phyloP scores from a whole-genome alignment of 176 grass and related monocot genomes.

The Secale cereale region DNA sequence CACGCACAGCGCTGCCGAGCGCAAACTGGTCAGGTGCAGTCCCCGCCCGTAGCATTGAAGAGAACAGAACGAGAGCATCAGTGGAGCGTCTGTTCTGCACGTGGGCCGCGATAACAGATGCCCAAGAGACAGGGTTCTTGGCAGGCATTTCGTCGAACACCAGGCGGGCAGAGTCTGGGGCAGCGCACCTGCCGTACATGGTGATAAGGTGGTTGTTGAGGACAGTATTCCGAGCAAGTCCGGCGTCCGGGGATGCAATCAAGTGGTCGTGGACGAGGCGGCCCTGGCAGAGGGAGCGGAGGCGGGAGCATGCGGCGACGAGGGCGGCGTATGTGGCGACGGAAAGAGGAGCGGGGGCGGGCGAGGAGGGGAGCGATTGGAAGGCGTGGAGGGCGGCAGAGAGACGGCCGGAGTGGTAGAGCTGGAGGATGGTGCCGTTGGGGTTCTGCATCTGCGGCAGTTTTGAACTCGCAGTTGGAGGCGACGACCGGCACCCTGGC shows the following conservation, averaged over 20 bases:
- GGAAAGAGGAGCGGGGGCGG: slow-evolving; percentile 15
- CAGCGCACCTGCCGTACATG: slow-evolving; percentile 49
- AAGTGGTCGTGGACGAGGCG: slow-evolving; percentile 43
- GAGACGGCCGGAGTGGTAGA: slow-evolving; percentile 40
- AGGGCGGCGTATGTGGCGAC: slow-evolving; percentile 43
- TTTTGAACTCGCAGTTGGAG: not conserved
- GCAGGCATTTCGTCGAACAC: slow-evolving; percentile 65
- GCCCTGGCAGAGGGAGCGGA: slow-evolving; percentile 38
- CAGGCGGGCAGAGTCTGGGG: slow-evolving; percentile 22
- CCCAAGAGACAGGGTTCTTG: slow-evolving; percentile 73
- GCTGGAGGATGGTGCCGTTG: slow-evolving; percentile 37
- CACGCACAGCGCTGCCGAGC: slow-evolving; percentile 42
- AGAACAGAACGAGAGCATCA: slow-evolving; percentile 45
- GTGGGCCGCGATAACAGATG: slow-evolving; percentile 66
- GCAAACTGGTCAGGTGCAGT: slow-evolving; percentile 59
- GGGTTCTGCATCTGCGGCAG: slow-evolving; percentile 36
- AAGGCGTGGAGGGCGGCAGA: slow-evolving; percentile 39
- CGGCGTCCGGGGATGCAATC: not conserved
- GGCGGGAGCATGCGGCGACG: slow-evolving; percentile 42
- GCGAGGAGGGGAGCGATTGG: slow-evolving; percentile 17
- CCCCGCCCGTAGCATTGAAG: slow-evolving; percentile 54
- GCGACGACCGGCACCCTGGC: not conserved
- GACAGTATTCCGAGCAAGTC: slow-evolving; percentile 10
- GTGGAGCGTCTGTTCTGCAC: slow-evolving; percentile 36
- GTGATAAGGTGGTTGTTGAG: slow-evolving; percentile 53